A percentile compares a stretch with the other conserved stretches of the same genome.
phyloP scores from a whole-genome alignment of 1,284 basidiomycete species.

The Baeospora myosura region DNA sequence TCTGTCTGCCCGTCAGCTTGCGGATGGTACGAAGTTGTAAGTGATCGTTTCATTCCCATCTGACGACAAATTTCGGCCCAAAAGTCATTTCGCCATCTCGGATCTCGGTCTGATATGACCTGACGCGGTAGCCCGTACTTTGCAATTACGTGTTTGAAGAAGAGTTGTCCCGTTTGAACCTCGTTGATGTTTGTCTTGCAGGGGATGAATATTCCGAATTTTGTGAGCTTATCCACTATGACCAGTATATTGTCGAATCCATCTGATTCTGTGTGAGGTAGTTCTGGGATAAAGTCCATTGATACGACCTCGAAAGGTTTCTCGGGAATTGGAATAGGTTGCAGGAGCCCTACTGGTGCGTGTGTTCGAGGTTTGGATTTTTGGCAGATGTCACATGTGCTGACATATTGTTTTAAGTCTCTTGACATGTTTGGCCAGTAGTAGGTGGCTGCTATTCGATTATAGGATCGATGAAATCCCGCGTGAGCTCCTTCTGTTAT shows the following conservation, averaged over 20 bases:
- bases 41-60: slow-evolving; percentile 16
- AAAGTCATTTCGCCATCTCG: slow-evolving; percentile 16
- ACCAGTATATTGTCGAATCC: slow-evolving; percentile 24
- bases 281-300: slow-evolving; percentile 22
- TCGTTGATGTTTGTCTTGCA: slow-evolving; percentile 17
- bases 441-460: too few relatives aligned
- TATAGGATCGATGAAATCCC: slow-evolving; percentile 19
- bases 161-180: slow-evolving; percentile 14
- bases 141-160: slow-evolving; percentile 18
- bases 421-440: slow-evolving; percentile 21
- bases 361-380: slow-evolving; percentile 1
- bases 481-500: slow-evolving; percentile 14
- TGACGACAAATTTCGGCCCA: slow-evolving; percentile 18
- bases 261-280: slow-evolving; percentile 30
- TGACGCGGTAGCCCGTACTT: slow-evolving; percentile 18
- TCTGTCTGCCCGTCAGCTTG: slow-evolving; percentile 27
- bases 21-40: slow-evolving; percentile 24
- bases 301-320: slow-evolving; percentile 19
- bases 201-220: slow-evolving; percentile 31
- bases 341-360: slow-evolving; percentile 3
- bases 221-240: slow-evolving; percentile 31
- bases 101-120: slow-evolving; percentile 22
- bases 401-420: slow-evolving; percentile 16
- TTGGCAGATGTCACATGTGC: slow-evolving; percentile 17
- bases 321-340: slow-evolving; percentile 13